A percentile compares a stretch with the other conserved stretches of the same genome.
These are phyloP conservation scores for Pestalotiopsis sp. DNA, from an alignment of 2,329 filamentous ascomycete species.

Conservation along the genomic window DNA sequence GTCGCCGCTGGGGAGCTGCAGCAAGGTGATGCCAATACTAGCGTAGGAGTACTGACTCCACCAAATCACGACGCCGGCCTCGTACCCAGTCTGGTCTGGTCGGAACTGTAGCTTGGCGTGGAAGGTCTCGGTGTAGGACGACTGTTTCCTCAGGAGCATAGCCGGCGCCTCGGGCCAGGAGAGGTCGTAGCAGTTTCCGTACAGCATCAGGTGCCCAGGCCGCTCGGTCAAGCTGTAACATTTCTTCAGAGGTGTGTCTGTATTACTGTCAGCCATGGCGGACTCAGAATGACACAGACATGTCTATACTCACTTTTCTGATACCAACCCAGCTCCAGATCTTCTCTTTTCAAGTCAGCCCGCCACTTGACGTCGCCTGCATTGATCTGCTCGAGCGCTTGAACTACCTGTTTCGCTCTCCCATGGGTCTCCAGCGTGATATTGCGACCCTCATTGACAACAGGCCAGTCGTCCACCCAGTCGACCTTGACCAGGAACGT, in stretches of 20 bases:
- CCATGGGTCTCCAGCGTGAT: constrained; percentile 38
- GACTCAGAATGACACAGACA: background rate
- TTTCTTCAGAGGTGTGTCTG: constrained; percentile 47
- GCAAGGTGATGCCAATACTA: constrained; percentile 27
- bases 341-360: constrained; percentile 32
- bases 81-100: constrained; percentile 40
- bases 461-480: constrained; percentile 52
- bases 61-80: constrained; percentile 55
- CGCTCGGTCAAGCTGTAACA: constrained; percentile 47
- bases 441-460: constrained; percentile 47
- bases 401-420: constrained; percentile 20
- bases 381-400: constrained; percentile 13
- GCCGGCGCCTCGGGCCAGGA: constrained; percentile 50
- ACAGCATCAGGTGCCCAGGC: constrained; percentile 44
- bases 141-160: constrained; percentile 55
- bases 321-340: constrained; percentile 38
- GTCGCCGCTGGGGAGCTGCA: constrained; percentile 15
- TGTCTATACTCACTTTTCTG: constrained; percentile 30
- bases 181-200: constrained; percentile 53
- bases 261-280: background rate
- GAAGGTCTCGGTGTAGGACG: constrained; percentile 41
- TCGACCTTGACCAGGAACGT: constrained; percentile 49
- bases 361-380: constrained; percentile 35
- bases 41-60: constrained; percentile 48
- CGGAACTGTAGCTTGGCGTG: constrained; percentile 44